Base-by-base conservation (phyloP, 2,329 filamentous ascomycete genomes). In the Hypoxylon sp. region DNA sequence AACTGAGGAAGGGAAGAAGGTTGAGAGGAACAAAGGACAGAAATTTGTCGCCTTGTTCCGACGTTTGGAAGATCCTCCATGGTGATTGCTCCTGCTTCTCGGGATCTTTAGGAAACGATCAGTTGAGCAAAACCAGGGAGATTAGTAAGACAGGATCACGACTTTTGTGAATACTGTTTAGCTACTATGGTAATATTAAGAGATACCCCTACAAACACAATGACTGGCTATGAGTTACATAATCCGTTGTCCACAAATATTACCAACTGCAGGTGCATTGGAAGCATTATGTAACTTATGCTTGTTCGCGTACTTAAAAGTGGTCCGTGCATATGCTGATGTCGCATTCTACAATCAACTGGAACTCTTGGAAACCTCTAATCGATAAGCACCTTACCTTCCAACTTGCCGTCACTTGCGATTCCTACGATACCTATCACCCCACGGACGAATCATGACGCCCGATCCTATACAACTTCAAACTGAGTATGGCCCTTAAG, bases 1-100 rank as follows among this genome's bases (percentile, higher is more conserved):
- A 82, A 99, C 97, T 2, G 96, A 99, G 80, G 97, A 99, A 82
- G 93, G 94, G 34, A 98, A 97, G 84, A 99, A 99, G 83, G 96
- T 99, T 13, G 89, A 90, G 74, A 88, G 96, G 77, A 97, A 98
- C 81, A 89, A 92, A 45, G 96, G 96, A 0, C 88, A 89, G 77
- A 99, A 98, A 81, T 97, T 92, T 81, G 91, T 98, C 51, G 95
- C 94, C 43, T 88, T 97, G 53, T 99, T 96, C 79, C 87, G 91
- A 76, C 89, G 96, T 69, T 81, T 91, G 68, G 90, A 92, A 76
- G 91, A 97, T 82, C 94, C 93, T 6, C 85, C 87, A 17, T 97
- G 93, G 93, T 89, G 58, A 75, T 19, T 10, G 5, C 28, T 30
- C 30, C 5, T 9, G 9, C 38, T 43, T 43, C 17, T 21, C 5